Percentiles rank a stretch among this genome's conserved stretches.
These are phyloP conservation scores for Dendrocalamus sinicus DNA, from an alignment of 176 grass and related monocot genomes.

Conservation along the genomic window DNA sequence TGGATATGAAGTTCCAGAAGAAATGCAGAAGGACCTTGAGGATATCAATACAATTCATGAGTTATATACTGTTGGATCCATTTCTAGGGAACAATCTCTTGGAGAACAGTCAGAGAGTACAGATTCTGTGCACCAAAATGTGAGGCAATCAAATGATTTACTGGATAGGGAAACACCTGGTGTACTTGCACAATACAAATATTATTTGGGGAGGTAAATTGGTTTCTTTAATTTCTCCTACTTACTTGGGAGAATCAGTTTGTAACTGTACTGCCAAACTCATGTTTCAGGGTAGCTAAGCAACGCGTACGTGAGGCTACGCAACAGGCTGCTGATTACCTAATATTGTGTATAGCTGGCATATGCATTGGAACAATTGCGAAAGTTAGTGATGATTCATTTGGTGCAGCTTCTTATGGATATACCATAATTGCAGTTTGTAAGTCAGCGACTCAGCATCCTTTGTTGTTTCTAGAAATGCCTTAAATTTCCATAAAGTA, in stretches of 20 bases:
- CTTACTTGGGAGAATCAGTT: constrained; percentile 37
- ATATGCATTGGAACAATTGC: constrained; percentile 72
- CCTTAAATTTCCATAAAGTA: constrained; percentile 36
- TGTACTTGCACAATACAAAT: constrained; percentile 63
- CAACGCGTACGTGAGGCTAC: constrained; percentile 66
- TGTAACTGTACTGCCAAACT: constrained; percentile 36
- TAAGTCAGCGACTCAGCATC: constrained; percentile 56
- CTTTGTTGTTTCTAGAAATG: constrained; percentile 19
- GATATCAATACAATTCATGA: constrained; percentile 45
- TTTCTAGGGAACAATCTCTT: constrained; percentile 48
- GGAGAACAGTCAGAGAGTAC: constrained; percentile 38
- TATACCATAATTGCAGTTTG: constrained; percentile 79
- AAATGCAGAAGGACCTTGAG: constrained; percentile 61
- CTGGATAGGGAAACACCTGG: constrained; percentile 64
- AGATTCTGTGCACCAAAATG: constrained; percentile 42
- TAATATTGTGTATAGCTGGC: constrained; percentile 78
- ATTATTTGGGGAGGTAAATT: constrained; percentile 74
- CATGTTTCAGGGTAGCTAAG: constrained; percentile 63
- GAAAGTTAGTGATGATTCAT: constrained; percentile 66
- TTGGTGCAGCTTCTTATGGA: constrained; percentile 64
- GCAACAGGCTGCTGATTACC: constrained; percentile 60
- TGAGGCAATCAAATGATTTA: constrained; percentile 44
- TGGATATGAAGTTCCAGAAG: constrained; percentile 62
- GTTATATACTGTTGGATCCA: constrained; percentile 48
- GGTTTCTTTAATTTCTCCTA: constrained; percentile 21